Percentiles rank a stretch among this genome's conserved stretches.
These are phyloP conservation scores for Sinapis alba DNA, from an alignment of 441 rosid species.

Conservation along the genomic window DNA sequence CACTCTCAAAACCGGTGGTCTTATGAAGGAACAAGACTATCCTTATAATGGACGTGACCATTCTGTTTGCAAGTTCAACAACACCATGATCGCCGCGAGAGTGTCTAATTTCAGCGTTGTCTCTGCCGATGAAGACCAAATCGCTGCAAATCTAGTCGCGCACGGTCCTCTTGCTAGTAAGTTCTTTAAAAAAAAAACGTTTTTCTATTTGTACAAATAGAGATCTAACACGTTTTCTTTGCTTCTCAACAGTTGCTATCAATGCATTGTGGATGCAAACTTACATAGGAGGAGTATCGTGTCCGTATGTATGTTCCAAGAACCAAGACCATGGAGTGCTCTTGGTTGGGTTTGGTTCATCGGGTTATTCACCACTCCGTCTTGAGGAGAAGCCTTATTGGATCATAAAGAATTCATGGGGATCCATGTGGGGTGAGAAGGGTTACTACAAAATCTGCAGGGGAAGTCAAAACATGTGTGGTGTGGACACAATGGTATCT, in stretches of 20 bases:
- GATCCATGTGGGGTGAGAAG: conserved; percentile 68
- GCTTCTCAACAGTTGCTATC: conserved; percentile 61
- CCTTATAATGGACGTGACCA: conserved; percentile 70
- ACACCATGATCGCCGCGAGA: conserved; percentile 57
- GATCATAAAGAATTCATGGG: conserved; percentile 87
- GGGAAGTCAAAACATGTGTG: conserved; percentile 61
- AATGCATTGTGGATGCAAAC: conserved; percentile 79
- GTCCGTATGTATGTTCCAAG: conserved; percentile 62
- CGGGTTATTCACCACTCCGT: conserved; percentile 54
- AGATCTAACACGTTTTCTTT: conserved; percentile 12
- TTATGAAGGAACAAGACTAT: conserved; percentile 68
- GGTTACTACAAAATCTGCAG: conserved; percentile 80
- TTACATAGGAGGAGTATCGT: conserved; percentile 70
- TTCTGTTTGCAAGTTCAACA: conserved; percentile 62
- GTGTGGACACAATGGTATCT: conserved; percentile 80
- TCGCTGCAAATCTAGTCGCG: conserved; percentile 71
- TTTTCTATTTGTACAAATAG: neutral
- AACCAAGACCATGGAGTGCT: conserved; percentile 61
- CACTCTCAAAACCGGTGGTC: conserved; percentile 59
- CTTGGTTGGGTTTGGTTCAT: conserved; percentile 55
- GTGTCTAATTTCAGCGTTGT: conserved; percentile 55
- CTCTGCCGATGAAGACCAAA: conserved; percentile 56
- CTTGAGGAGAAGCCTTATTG: conserved; percentile 70
- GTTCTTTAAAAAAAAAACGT: neutral
- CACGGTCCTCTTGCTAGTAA: conserved; percentile 77